A percentile compares a stretch with the other conserved stretches of the same genome.
phyloP scores from a whole-genome alignment of 805 yeast genomes.

The Torulaspora delbrueckii region DNA sequence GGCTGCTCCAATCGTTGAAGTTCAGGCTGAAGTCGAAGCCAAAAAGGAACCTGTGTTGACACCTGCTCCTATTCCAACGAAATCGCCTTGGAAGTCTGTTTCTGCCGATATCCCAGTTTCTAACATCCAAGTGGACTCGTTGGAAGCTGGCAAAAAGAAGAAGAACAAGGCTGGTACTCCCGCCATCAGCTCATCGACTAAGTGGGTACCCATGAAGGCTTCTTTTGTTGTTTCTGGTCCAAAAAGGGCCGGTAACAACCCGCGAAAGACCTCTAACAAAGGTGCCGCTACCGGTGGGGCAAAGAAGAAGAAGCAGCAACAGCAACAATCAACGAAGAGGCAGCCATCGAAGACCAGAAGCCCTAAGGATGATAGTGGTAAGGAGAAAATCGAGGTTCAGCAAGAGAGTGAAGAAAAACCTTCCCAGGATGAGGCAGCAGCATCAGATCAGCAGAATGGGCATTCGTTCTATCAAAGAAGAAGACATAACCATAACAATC shows the following conservation, averaged over 20 bases:
- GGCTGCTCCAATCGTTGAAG: neutral
- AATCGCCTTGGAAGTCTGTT: conserved; percentile 34
- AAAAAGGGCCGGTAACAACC: conserved; percentile 15
- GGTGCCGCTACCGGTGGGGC: conserved; percentile 12
- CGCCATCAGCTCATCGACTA: conserved; percentile 31
- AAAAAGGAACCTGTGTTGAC: conserved; percentile 24
- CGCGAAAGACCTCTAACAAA: conserved; percentile 15
- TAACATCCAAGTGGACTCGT: conserved; percentile 19
- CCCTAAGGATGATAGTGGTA: neutral
- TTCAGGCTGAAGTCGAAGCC: neutral
- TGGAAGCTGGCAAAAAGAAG: conserved; percentile 18
- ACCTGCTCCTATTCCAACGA: conserved; percentile 35
- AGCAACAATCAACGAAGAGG: conserved; percentile 9
- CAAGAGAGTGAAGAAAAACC: neutral
- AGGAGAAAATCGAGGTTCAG: neutral
- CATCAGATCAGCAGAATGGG: conserved; percentile 2
- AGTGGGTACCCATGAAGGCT: conserved; percentile 70
- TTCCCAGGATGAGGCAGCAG: neutral
- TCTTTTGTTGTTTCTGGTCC: conserved; percentile 41
- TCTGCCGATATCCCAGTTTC: conserved; percentile 25
- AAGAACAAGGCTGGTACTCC: conserved; percentile 19
- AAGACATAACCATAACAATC: conserved; percentile 11
- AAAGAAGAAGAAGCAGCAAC: conserved; percentile 18
- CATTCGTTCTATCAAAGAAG: conserved; percentile 8
- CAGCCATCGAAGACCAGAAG: conserved; percentile 7